Evolutionary conservation across 768 basidiomycete species (phyloP).

Genomic region (Gelatoporia subvermispora): DNA sequence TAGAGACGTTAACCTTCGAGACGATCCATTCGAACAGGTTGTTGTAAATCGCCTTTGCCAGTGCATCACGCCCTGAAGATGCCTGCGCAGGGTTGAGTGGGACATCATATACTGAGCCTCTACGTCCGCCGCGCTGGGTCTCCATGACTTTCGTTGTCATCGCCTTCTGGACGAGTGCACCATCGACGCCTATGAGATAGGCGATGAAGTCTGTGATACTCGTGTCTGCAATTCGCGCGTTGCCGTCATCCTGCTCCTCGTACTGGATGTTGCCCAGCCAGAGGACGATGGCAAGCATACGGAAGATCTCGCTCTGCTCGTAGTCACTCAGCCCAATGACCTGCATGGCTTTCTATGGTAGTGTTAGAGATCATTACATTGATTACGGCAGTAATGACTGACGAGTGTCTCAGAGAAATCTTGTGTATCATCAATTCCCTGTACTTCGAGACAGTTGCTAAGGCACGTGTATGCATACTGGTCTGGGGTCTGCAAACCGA

Average conservation of each 20-base stretch:
- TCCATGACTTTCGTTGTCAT: slow-evolving; percentile 84
- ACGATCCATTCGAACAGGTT: slow-evolving; percentile 99
- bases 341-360: slow-evolving; percentile 80
- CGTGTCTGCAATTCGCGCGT: slow-evolving; percentile 73
- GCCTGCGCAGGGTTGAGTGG: slow-evolving; percentile 94
- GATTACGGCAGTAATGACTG: slow-evolving; percentile 1
- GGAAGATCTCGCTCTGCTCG: slow-evolving; percentile 91
- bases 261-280: slow-evolving; percentile 98
- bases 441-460: slow-evolving; percentile 89
- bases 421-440: slow-evolving; percentile 82
- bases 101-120: slow-evolving; percentile 97
- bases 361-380: slow-evolving; percentile 5
- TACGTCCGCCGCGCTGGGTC: slow-evolving; percentile 85
- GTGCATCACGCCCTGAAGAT: slow-evolving; percentile 79
- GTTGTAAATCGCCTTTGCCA: slow-evolving; percentile 95
- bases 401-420: slow-evolving; percentile 91
- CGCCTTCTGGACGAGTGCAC: slow-evolving; percentile 77
- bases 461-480: slow-evolving; percentile 90
- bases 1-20: slow-evolving; percentile 89
- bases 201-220: slow-evolving; percentile 93
- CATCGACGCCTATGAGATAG: slow-evolving; percentile 88
- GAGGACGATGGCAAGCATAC: slow-evolving; percentile 85
- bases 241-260: slow-evolving; percentile 83
- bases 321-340: slow-evolving; percentile 79
- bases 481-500: slow-evolving; percentile 94